Percentiles rank a stretch among this genome's conserved stretches.
Evolutionary conservation across 495 filamentous ascomycete genomes (phyloP).

Genomic region (Penicillium manginii): DNA sequence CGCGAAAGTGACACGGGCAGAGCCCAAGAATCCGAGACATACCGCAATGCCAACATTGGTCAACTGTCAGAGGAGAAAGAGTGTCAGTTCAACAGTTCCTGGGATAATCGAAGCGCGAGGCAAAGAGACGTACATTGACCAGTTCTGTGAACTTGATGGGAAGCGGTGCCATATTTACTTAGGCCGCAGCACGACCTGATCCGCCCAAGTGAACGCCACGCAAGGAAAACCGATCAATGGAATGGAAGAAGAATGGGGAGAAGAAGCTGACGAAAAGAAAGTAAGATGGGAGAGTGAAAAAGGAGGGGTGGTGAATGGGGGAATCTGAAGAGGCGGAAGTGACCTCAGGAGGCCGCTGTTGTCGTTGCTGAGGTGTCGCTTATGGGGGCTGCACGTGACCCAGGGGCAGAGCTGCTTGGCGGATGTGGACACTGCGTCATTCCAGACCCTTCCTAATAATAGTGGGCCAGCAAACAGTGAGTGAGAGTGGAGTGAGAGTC

Average conservation of each 20-base stretch:
- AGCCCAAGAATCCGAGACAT: slow-evolving; percentile 42
- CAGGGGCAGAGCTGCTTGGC: slow-evolving; percentile 21
- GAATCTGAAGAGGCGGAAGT: slow-evolving; percentile 39
- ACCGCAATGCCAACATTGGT: slow-evolving; percentile 80
- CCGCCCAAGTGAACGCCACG: slow-evolving; percentile 52
- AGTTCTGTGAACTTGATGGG: slow-evolving; percentile 97
- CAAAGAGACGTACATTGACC: slow-evolving; percentile 67
- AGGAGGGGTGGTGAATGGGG: slow-evolving; percentile 22
- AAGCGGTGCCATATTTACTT: slow-evolving; percentile 70
- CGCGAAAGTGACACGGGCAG: slow-evolving; percentile 17
- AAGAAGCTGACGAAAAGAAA: slow-evolving; percentile 23
- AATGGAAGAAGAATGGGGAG: slow-evolving; percentile 23
- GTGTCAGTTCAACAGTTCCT: slow-evolving; percentile 25
- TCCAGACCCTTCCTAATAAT: slow-evolving; percentile 1
- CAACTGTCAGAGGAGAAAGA: slow-evolving; percentile 53
- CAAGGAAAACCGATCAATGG: slow-evolving; percentile 39
- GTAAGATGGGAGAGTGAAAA: slow-evolving; percentile 19
- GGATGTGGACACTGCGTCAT: slow-evolving; percentile 12
- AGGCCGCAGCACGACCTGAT: slow-evolving; percentile 55
- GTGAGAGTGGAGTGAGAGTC: too few relatives aligned
- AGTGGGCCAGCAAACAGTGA: too few relatives aligned
- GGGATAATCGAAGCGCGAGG: slow-evolving; percentile 7
- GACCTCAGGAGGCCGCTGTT: slow-evolving; percentile 50
- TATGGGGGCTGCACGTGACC: slow-evolving; percentile 43
- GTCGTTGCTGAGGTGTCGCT: slow-evolving; percentile 55